Evolutionary conservation across 169 alveolate species (phyloP).

Genomic region (Cryptosporidium tyzzeri): DNA sequence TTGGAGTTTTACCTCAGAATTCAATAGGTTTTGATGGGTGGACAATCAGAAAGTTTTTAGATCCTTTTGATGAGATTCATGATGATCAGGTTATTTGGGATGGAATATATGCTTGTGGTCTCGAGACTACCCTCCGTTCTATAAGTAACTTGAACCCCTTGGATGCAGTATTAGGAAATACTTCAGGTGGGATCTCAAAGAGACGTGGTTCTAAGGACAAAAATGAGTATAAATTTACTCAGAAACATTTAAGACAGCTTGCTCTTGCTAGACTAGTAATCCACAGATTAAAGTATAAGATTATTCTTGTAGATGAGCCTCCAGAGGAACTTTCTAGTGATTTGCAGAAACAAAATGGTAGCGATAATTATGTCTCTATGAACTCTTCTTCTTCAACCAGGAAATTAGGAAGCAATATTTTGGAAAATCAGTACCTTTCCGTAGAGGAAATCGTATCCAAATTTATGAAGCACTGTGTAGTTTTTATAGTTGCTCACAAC

Average conservation of each 20-base stretch:
- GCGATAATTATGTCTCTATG: neutral
- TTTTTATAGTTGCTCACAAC: conserved; percentile 62
- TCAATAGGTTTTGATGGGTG: conserved; percentile 79
- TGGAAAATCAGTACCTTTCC: conserved; percentile 14
- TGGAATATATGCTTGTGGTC: conserved; percentile 39
- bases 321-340: conserved; percentile 77
- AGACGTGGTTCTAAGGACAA: neutral
- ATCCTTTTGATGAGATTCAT: conserved; percentile 75
- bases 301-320: conserved; percentile 85
- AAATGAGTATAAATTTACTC: conserved; percentile 35
- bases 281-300: conserved; percentile 81
- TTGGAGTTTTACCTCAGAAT: conserved; percentile 81
- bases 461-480: conserved; percentile 54
- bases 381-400: neutral
- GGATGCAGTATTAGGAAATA: conserved; percentile 3
- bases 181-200: conserved; percentile 2
- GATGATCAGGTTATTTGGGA: conserved; percentile 75
- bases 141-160: neutral
- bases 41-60: conserved; percentile 79
- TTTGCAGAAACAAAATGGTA: neutral
- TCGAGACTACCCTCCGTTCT: conserved; percentile 12
- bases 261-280: conserved; percentile 83
- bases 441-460: conserved; percentile 55
- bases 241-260: conserved; percentile 82
- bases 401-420: neutral